Conservation (phyloP, 768 basidiomycete species). For the Leccinum aurantiacum region DNA sequence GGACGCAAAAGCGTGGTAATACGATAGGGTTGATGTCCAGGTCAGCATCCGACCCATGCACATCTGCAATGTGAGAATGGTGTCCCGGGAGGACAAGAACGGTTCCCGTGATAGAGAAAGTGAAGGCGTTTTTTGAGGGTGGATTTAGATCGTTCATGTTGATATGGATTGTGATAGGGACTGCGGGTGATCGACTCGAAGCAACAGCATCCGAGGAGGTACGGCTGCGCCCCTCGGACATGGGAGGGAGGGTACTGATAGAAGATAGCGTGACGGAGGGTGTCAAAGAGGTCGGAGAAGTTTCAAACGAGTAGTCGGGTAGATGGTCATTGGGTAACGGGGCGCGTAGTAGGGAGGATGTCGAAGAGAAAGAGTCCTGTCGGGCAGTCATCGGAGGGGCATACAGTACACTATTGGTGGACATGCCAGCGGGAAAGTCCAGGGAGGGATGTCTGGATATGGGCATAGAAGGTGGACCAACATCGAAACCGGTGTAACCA, state of each 20-base stretch:
- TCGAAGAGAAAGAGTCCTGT: conserved; percentile 44
- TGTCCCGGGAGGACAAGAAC: conserved; percentile 56
- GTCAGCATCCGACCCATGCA: conserved; percentile 26
- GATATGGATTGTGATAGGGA: conserved; percentile 70
- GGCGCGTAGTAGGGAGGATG: conserved; percentile 69
- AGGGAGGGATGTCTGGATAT: conserved; percentile 49
- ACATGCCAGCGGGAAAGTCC: conserved; percentile 39
- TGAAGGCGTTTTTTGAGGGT: conserved; percentile 62
- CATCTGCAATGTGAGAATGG: conserved; percentile 25
- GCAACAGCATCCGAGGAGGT: conserved; percentile 35
- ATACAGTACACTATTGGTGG: conserved; percentile 22
- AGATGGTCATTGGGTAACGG: conserved; percentile 66
- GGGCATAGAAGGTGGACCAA: conserved; percentile 42
- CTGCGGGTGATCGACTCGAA: conserved; percentile 45
- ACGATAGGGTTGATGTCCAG: conserved; percentile 51
- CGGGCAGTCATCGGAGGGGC: conserved; percentile 32
- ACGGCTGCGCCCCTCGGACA: conserved; percentile 37
- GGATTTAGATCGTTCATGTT: conserved; percentile 78
- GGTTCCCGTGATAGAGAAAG: conserved; percentile 64
- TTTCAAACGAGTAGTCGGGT: conserved; percentile 77
- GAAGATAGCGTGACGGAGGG: conserved; percentile 44
- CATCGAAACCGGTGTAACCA: conserved; percentile 73
- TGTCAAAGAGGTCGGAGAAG: conserved; percentile 50
- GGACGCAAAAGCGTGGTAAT: conserved; percentile 67
- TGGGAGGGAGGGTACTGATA: conserved; percentile 35